Evolutionary conservation across 192 early-diverging fungal genomes (phyloP).

Genomic region (Rhizoclosmatium sp.): DNA sequence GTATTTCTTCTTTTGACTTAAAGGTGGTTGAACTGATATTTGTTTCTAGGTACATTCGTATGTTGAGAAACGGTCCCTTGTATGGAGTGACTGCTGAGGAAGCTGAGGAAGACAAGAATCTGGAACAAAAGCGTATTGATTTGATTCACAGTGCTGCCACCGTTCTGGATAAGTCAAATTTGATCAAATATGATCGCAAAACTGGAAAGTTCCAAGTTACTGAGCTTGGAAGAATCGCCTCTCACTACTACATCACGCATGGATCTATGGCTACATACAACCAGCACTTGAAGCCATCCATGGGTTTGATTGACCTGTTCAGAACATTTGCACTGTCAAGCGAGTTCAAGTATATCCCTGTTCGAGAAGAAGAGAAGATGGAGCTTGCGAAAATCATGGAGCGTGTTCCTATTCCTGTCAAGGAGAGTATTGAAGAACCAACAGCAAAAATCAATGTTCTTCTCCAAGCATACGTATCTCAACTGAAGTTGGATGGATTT

Average conservation of each 20-base stretch:
- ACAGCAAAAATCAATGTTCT: conserved; percentile 94
- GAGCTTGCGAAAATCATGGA: conserved; percentile 89
- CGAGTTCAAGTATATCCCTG: conserved; percentile 94
- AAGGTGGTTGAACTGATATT: neutral
- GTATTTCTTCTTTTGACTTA: neutral
- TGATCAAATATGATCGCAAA: conserved; percentile 95
- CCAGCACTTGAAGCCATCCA: conserved; percentile 89
- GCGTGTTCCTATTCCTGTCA: conserved; percentile 94
- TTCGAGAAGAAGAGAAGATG: conserved; percentile 93
- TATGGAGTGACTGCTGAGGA: conserved; percentile 82
- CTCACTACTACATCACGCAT: conserved; percentile 95
- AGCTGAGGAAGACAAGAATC: conserved; percentile 75
- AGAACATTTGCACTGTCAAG: conserved; percentile 86
- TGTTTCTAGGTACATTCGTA: conserved; percentile 78
- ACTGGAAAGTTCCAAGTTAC: conserved; percentile 89
- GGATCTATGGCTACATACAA: conserved; percentile 94
- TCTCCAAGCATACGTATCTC: conserved; percentile 95
- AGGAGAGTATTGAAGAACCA: conserved; percentile 89
- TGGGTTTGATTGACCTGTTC: conserved; percentile 90
- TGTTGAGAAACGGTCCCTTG: conserved; percentile 88
- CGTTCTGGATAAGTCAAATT: conserved; percentile 86
- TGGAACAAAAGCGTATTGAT: conserved; percentile 87
- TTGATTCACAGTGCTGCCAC: conserved; percentile 88
- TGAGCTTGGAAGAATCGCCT: conserved; percentile 94
- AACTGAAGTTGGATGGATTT: conserved; percentile 91